Percentiles rank a stretch among this genome's conserved stretches.
phyloP scores from a whole-genome alignment of 371 early-diverging fungal genomes.

The Rhizomucor pusillus region DNA sequence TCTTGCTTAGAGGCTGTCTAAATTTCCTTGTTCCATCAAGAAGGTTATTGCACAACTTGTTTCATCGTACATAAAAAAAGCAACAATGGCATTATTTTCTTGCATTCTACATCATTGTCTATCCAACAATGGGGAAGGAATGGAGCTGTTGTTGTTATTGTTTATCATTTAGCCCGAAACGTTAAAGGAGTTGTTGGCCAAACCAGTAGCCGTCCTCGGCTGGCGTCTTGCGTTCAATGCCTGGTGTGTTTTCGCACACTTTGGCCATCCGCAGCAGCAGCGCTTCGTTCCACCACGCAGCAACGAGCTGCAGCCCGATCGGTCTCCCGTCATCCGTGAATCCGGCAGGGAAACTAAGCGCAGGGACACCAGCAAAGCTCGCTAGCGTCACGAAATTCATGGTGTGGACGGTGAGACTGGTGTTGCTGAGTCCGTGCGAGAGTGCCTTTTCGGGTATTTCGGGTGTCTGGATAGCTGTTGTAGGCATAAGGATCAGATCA shows the following conservation, averaged over 20 bases:
- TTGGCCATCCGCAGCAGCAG: slow-evolving; percentile 56
- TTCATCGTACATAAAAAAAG: no score
- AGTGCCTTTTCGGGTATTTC: slow-evolving; percentile 46
- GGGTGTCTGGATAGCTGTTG: slow-evolving; percentile 61
- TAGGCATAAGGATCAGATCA: slow-evolving; percentile 58
- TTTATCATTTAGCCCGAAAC: no score
- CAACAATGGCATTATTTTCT: no score
- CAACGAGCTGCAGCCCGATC: slow-evolving; percentile 70
- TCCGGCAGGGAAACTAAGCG: slow-evolving; percentile 63
- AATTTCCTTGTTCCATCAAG: no score
- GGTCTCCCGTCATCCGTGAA: slow-evolving; percentile 54
- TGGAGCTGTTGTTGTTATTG: no score
- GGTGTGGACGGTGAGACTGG: slow-evolving; percentile 37
- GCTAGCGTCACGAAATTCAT: slow-evolving; percentile 63
- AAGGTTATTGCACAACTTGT: no score
- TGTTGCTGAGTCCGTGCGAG: slow-evolving; percentile 55
- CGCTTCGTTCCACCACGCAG: slow-evolving; percentile 71
- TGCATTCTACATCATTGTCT: no score
- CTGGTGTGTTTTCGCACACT: slow-evolving; percentile 41
- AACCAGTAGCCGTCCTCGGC: slow-evolving; percentile 10
- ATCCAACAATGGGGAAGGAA: no score
- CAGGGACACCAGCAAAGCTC: slow-evolving; percentile 73
- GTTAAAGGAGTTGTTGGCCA: background rate
- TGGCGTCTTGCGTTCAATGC: slow-evolving; percentile 26
- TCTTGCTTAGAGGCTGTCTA: no score